A percentile compares a stretch with the other conserved stretches of the same genome.
Evolutionary conservation across 805 yeast species (phyloP).

Genomic region (Schwanniomyces yamadae): DNA sequence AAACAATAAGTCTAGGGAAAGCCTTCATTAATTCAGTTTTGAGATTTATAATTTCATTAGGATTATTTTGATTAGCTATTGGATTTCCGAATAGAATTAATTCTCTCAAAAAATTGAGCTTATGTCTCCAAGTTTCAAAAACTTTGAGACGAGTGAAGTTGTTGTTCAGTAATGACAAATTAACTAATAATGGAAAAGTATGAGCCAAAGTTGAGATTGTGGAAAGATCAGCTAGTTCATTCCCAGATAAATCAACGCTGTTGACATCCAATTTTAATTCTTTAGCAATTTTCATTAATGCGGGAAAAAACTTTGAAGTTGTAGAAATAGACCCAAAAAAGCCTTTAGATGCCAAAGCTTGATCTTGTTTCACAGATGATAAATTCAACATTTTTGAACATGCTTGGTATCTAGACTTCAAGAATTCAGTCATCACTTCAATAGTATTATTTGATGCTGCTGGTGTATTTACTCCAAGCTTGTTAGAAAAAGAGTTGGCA

Average conservation of each 20-base stretch:
- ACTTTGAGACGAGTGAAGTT: conserved; percentile 55
- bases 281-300: conserved; percentile 77
- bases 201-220: conserved; percentile 63
- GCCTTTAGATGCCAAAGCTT: conserved; percentile 56
- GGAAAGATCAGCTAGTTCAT: conserved; percentile 57
- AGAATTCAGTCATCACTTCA: conserved; percentile 57
- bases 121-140: conserved; percentile 75
- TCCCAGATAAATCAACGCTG: conserved; percentile 66
- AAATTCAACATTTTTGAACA: conserved; percentile 67
- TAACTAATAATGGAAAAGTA: conserved; percentile 72
- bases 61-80: conserved; percentile 33
- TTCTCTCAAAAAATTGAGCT: conserved; percentile 72
- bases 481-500: conserved; percentile 14
- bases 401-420: conserved; percentile 66
- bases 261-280: conserved; percentile 57
- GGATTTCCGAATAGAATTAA: conserved; percentile 81
- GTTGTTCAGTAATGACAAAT: conserved; percentile 80
- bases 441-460: conserved; percentile 45
- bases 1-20: conserved; percentile 77
- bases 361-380: conserved; percentile 63
- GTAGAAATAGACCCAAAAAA: conserved; percentile 61
- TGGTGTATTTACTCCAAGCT: conserved; percentile 10
- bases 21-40: conserved; percentile 61
- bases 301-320: conserved; percentile 82
- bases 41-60: conserved; percentile 38